Percentiles rank a stretch among this genome's conserved stretches.
These are phyloP conservation scores for Psilocybe cyanescens DNA, from an alignment of 768 basidiomycete genomes.

Conservation along the genomic window DNA sequence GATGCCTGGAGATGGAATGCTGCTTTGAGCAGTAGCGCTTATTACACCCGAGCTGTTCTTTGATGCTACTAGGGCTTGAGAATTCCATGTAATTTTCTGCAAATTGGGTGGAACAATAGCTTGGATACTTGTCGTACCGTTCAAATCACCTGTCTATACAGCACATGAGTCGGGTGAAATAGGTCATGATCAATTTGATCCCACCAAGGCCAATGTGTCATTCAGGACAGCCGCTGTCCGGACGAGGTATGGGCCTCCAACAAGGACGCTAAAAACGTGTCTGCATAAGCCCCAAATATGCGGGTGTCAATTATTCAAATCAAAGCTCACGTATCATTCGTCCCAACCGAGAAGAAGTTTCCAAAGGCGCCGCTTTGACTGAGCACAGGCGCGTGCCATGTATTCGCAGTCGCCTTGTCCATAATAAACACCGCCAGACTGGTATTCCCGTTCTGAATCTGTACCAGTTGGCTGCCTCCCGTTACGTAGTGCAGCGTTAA, in stretches of 20 bases:
- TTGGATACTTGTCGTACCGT: slow-evolving; percentile 50
- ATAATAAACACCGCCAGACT: slow-evolving; percentile 37
- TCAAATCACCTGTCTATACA: slow-evolving; percentile 49
- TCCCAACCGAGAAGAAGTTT: slow-evolving; percentile 48
- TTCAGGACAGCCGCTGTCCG: slow-evolving; percentile 48
- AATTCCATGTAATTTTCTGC: slow-evolving; percentile 45
- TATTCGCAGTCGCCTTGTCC: slow-evolving; percentile 52
- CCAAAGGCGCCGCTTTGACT: slow-evolving; percentile 37
- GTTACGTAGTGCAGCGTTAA: slow-evolving; percentile 43
- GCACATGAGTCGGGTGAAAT: not conserved
- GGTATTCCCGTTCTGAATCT: slow-evolving; percentile 30
- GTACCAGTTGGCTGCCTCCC: slow-evolving; percentile 36
- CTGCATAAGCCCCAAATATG: not conserved
- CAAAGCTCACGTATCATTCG: slow-evolving; percentile 41
- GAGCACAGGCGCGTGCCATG: slow-evolving; percentile 54
- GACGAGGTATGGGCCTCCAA: slow-evolving; percentile 58
- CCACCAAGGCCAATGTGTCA: slow-evolving; percentile 38
- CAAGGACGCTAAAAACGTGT: slow-evolving; percentile 36
- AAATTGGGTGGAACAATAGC: slow-evolving; percentile 44
- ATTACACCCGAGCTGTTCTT: slow-evolving; percentile 22
- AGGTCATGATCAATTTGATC: not conserved
- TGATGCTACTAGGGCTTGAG: slow-evolving; percentile 23
- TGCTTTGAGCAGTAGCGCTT: slow-evolving; percentile 11
- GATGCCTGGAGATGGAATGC: slow-evolving; percentile 7
- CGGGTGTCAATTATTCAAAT: not conserved